A percentile compares a stretch with the other conserved stretches of the same genome.
Conservation (phyloP, 495 filamentous ascomycete genomes). For the Penicillium taxi region DNA sequence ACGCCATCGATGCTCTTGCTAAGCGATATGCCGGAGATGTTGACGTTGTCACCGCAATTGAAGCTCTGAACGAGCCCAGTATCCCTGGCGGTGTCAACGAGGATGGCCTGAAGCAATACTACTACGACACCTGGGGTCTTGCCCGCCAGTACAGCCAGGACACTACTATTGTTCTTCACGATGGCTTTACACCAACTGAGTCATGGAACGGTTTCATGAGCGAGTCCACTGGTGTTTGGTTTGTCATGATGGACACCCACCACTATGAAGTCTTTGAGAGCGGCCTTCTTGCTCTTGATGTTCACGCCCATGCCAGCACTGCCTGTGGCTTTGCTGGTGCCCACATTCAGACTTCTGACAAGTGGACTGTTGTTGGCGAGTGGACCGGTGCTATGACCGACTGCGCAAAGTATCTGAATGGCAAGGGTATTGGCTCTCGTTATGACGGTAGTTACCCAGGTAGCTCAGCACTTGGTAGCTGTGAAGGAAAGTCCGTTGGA, state of each 20-base stretch:
- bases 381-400: conserved; percentile 66
- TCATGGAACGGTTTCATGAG: conserved; percentile 69
- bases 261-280: conserved; percentile 62
- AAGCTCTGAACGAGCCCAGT: conserved; percentile 65
- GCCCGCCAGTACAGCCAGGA: conserved; percentile 43
- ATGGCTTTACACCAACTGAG: conserved; percentile 56
- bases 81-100: conserved; percentile 48
- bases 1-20: conserved; percentile 50
- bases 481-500: conserved; percentile 50
- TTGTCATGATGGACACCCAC: conserved; percentile 62
- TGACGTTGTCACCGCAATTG: conserved; percentile 61
- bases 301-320: conserved; percentile 40
- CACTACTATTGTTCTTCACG: conserved; percentile 55
- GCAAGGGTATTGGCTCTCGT: conserved; percentile 56
- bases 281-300: conserved; percentile 43
- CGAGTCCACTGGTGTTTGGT: conserved; percentile 39
- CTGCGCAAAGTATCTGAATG: conserved; percentile 67
- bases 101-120: conserved; percentile 50
- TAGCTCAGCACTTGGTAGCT: conserved; percentile 45
- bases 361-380: conserved; percentile 66
- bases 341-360: conserved; percentile 50
- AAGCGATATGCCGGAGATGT: conserved; percentile 51
- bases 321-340: conserved; percentile 43
- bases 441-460: conserved; percentile 58
- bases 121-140: conserved; percentile 52